phyloP scores from a whole-genome alignment of 2,329 filamentous ascomycete species.

The Phialemonium atrogriseum region DNA sequence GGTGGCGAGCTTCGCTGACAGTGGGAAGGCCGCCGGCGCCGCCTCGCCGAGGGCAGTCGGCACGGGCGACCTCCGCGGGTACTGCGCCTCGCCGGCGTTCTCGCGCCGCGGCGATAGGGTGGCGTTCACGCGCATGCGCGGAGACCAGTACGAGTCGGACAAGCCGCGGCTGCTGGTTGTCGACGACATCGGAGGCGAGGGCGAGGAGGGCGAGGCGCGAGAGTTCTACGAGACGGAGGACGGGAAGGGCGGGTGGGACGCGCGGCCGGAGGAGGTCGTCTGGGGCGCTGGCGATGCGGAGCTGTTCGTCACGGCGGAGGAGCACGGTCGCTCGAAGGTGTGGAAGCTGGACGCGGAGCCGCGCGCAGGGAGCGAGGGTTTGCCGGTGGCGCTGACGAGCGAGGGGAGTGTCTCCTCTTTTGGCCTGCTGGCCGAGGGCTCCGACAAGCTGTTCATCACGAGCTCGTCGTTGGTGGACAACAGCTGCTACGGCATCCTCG shows the following conservation, averaged over 20 bases:
- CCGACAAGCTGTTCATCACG: conserved; percentile 50
- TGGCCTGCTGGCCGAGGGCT: conserved; percentile 37
- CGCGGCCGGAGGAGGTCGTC: conserved; percentile 44
- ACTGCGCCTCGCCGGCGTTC: conserved; percentile 60
- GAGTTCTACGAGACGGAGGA: conserved; percentile 56
- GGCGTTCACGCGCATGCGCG: conserved; percentile 73
- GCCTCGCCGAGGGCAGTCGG: conserved; percentile 42
- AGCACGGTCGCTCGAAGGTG: conserved; percentile 52
- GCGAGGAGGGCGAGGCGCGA: conserved; percentile 36
- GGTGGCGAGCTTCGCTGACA: conserved; percentile 51
- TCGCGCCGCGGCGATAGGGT: conserved; percentile 63
- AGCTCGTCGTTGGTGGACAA: conserved; percentile 65
- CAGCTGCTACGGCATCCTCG: conserved; percentile 57
- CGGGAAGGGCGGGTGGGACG: conserved; percentile 55
- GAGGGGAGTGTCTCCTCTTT: conserved; percentile 48
- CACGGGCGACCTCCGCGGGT: conserved; percentile 54
- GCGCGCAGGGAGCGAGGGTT: no score
- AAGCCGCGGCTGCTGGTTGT: conserved; percentile 60
- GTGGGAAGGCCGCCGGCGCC: no score
- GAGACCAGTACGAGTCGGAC: conserved; percentile 73
- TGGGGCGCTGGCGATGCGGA: conserved; percentile 53
- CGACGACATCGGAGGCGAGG: conserved; percentile 49
- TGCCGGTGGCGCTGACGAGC: conserved; percentile 37
- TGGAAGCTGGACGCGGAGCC: conserved; percentile 50
- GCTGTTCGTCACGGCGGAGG: conserved; percentile 68